Evolutionary conservation across 345 rosid species (phyloP), one percentile per base, ranked within the genome.

Genomic region (Aquilaria malaccensis): DNA sequence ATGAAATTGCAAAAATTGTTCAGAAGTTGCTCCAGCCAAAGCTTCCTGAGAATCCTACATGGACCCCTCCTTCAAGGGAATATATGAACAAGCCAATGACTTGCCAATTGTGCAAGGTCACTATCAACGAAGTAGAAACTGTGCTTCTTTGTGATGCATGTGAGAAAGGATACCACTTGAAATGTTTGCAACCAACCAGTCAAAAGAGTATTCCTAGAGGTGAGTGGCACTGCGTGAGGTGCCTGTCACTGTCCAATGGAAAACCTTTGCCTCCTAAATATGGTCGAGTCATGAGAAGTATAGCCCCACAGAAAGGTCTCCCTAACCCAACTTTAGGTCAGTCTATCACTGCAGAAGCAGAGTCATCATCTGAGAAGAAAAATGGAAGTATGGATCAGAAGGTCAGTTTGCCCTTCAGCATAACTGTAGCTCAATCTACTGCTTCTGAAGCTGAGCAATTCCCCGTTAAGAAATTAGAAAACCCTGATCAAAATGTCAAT

Each of bases 21-120:
- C 87, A 87, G 62, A 84, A 81, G 75, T 15, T 86, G 66, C 67
- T 88, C 74, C 86, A 78, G 55, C 87, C 90, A 55, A 72, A 63
- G 74, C 78, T 72, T 76, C 86, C 87, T 9, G 76, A 82, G 65
- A 76, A 55, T 65, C 86, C 95, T 58, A 61, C 90, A 12, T 94
- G 97, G 99, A 82, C 72, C 77, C 95, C 89, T 32, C 99, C 99
- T 70, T 94, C 99, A 58, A 86, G 95, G 68, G 97, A 86, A 59
- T 94, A 86, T 73, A 88, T 94, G 96, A 79, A 67, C 63, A 90
- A 80, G 75, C 74, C 89, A 32, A 41, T 78, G 74, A 45, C 78
- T 70, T 94, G 99, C 74, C 87, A 88, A 78, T 70, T 77, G 47
- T 90, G 99, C 84, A 74, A 79, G 69, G 68, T 66, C 61, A 72